A percentile compares a stretch with the other conserved stretches of the same genome.
Evolutionary conservation across 768 basidiomycete species (phyloP).

Genomic region (Podaxis pistillaris): DNA sequence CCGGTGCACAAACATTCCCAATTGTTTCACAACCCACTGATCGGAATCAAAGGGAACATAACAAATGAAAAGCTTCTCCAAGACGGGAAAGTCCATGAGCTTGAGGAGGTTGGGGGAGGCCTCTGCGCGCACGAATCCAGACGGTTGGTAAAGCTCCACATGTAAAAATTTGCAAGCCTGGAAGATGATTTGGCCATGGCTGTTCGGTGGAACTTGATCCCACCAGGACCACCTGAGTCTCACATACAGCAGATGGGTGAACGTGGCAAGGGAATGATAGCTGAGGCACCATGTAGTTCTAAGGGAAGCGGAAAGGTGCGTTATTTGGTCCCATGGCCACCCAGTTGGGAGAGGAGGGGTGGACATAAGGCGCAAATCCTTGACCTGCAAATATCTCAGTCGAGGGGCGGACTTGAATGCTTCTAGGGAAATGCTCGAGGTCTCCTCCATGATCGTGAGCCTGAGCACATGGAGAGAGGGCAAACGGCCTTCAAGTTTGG

Average conservation of each 20-base stretch:
- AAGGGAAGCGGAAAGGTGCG: neutral
- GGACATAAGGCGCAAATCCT: neutral
- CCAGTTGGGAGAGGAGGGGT: neutral
- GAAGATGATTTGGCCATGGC: neutral
- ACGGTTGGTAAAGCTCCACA: neutral
- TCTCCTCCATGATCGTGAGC: neutral
- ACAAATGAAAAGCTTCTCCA: neutral
- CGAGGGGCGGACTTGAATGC: neutral
- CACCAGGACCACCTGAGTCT: neutral
- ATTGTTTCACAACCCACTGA: neutral
- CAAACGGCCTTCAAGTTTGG: neutral
- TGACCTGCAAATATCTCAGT: neutral
- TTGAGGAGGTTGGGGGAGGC: neutral
- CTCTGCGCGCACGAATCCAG: neutral
- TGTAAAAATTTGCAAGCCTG: neutral
- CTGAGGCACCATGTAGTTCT: neutral
- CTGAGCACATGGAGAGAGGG: neutral
- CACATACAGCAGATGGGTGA: neutral
- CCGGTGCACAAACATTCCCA: neutral
- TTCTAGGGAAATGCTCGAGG: neutral
- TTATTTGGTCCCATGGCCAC: neutral
- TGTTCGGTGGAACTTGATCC: neutral
- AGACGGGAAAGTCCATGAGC: neutral
- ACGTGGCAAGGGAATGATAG: neutral
- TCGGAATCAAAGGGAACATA: neutral